A percentile compares a stretch with the other conserved stretches of the same genome.
Conservation (phyloP, 2,329 filamentous ascomycete genomes). For the Fusarium tupiense region DNA sequence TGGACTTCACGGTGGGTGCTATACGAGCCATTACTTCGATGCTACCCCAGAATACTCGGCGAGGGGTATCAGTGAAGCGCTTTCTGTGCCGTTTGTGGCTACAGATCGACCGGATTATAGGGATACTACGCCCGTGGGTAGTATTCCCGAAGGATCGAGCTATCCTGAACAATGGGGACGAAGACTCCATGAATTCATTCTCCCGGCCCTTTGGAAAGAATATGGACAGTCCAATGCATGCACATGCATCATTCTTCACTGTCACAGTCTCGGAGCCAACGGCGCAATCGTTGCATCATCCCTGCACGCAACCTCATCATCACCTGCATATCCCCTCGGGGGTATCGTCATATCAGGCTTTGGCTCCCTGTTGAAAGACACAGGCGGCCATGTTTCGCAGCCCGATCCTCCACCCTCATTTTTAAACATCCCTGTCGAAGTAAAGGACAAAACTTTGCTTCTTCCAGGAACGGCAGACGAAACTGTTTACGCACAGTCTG, state of each 20-base stretch:
- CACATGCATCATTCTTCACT: constrained; percentile 28
- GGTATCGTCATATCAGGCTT: constrained; percentile 32
- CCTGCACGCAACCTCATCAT: constrained; percentile 7
- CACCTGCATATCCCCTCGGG: constrained; percentile 21
- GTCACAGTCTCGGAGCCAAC: constrained; percentile 31
- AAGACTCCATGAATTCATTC: constrained; percentile 22
- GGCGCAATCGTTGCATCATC: constrained; percentile 30
- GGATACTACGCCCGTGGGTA: constrained; percentile 19
- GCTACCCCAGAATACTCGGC: constrained; percentile 25
- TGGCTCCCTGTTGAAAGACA: constrained; percentile 24
- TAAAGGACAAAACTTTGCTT: constrained; percentile 32
- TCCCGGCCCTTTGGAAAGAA: constrained; percentile 30
- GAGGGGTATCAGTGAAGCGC: constrained; percentile 16
- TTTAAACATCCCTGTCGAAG: constrained; percentile 24
- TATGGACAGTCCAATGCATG: constrained; percentile 25
- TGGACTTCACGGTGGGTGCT: constrained; percentile 35
- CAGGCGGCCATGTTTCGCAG: constrained; percentile 10
- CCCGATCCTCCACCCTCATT: constrained; percentile 13
- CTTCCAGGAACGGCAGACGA: constrained; percentile 29
- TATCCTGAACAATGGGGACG: constrained; percentile 33
- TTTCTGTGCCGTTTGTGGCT: constrained; percentile 33
- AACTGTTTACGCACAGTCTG: constrained; percentile 22
- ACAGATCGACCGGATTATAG: constrained; percentile 37
- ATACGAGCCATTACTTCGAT: constrained; percentile 37
- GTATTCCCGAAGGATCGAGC: constrained; percentile 24